Evolutionary conservation across 1,284 basidiomycete species (phyloP), one percentile per base, ranked within the genome.

Genomic region (Cerrena zonata): DNA sequence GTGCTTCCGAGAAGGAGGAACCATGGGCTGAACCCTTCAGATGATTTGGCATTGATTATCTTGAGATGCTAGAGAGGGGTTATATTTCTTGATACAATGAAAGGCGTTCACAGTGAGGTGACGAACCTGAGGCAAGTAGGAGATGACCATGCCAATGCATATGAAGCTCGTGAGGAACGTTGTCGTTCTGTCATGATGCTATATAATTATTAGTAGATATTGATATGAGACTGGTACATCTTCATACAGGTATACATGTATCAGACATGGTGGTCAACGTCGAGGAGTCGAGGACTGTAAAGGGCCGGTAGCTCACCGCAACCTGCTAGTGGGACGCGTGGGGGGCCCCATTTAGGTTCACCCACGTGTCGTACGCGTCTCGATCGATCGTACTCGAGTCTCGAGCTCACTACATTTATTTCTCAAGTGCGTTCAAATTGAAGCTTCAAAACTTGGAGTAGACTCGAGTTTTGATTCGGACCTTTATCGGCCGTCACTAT

Each of bases 1-100:
- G 91, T 95, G 51, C 89, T 88, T 10, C 96, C 96, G 0, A 98
- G 78, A 2, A 98, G 75, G n/a, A 98, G 72, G 65, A 91, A 99
- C 84, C 90, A 90, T 48, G 93, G 91, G 53, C 89, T 93, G 55
- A 96, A 83, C 0, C 94, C 94, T 58, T 94, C 84, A 0, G 91
- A 94, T 0, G 91, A 88, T 38, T 81, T 77, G 41, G 84, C 78
- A 48, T 70, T 69, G 60, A 93, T 83, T 55, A 94, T 92, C 27
- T 89, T 76, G 48, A 78, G 71, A 60, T 88, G 88, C 82, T 90
- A 58, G 5, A 48, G 5, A 46, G 22, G 2, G 2, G 42, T 25
- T 21, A 18, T 4, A 30, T 15, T 13, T 46, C 11, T 40, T 18
- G 21, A 18, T 5, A 23, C 23, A 34, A 3, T 15, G 15, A 22